phyloP scores from a whole-genome alignment of 371 early-diverging fungal genomes.

The Encephalitozoon hellem region DNA sequence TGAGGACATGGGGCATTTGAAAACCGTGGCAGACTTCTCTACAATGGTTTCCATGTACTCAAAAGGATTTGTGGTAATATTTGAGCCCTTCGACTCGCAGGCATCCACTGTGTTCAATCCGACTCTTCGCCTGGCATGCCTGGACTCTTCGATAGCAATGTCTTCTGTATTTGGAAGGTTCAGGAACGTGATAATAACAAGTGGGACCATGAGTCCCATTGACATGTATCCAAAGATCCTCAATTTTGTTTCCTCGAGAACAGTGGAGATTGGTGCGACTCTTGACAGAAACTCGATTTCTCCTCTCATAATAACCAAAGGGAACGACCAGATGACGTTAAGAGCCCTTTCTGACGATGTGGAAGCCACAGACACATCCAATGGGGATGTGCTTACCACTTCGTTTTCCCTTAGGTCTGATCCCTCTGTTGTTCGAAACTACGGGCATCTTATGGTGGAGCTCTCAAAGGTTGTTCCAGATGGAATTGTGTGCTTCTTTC shows the following conservation, averaged over 20 bases:
- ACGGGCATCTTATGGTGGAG: conserved; percentile 88
- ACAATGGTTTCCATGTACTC: conserved; percentile 86
- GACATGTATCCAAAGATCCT: conserved; percentile 96
- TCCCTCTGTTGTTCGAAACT: conserved; percentile 94
- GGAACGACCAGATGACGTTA: conserved; percentile 61
- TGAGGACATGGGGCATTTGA: conserved; percentile 72
- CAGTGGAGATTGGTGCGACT: conserved; percentile 77
- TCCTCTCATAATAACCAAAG: conserved; percentile 69
- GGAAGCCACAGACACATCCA: neutral
- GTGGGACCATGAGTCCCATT: conserved; percentile 92
- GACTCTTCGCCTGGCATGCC: conserved; percentile 65
- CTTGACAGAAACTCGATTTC: conserved; percentile 80
- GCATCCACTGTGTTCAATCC: conserved; percentile 76
- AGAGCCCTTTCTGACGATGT: conserved; percentile 20
- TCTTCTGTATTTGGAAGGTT: conserved; percentile 85
- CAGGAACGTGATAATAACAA: conserved; percentile 90
- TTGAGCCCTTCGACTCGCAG: conserved; percentile 92
- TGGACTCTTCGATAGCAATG: conserved; percentile 93
- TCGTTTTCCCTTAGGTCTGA: conserved; percentile 93
- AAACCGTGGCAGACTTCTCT: conserved; percentile 80
- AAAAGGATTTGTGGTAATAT: conserved; percentile 84
- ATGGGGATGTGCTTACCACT: conserved; percentile 68
- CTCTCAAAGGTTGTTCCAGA: conserved; percentile 86
- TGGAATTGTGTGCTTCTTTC: conserved; percentile 95
- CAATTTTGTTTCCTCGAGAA: conserved; percentile 70